Evolutionary conservation across 139 green algal genomes (phyloP).

Genomic region (Tetradesmus obliquus): DNA sequence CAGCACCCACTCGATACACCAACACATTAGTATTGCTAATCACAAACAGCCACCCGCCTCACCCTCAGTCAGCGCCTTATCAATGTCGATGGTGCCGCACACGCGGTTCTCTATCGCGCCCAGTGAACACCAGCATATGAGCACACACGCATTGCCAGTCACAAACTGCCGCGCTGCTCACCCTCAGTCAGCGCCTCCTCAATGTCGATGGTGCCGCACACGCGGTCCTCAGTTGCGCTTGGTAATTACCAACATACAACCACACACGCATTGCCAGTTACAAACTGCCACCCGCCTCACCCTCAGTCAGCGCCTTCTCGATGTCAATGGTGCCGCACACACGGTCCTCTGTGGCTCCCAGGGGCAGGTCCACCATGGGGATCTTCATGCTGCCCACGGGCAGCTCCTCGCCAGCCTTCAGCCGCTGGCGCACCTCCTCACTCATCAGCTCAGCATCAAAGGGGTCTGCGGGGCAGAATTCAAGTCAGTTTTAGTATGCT

Average conservation of each 20-base stretch:
- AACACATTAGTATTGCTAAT: not conserved
- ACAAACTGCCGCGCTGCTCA: slow-evolving; percentile 25
- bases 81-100: slow-evolving; percentile 95
- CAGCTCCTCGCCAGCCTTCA: slow-evolving; percentile 72
- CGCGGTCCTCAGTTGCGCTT: slow-evolving; percentile 67
- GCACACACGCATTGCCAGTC: not conserved
- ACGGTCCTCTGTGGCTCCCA: slow-evolving; percentile 92
- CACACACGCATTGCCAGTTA: not conserved
- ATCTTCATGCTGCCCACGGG: slow-evolving; percentile 68
- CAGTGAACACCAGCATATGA: slow-evolving; percentile 20
- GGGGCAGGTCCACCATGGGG: slow-evolving; percentile 90
- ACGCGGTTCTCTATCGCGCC: slow-evolving; percentile 73
- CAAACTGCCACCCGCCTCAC: slow-evolving; percentile 46
- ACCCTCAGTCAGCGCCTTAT: slow-evolving; percentile 90
- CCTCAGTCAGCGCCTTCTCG: slow-evolving; percentile 91
- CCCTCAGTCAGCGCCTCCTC: slow-evolving; percentile 93
- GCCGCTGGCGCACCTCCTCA: slow-evolving; percentile 56
- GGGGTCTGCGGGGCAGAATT: slow-evolving; percentile 53
- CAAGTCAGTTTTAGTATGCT: too few relatives aligned
- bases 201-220: slow-evolving; percentile 97
- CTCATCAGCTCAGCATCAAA: slow-evolving; percentile 88
- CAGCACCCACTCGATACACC: slow-evolving; percentile 60
- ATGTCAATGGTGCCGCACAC: slow-evolving; percentile 97
- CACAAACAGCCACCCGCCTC: not conserved
- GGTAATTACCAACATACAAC: slow-evolving; percentile 26